A percentile compares a stretch with the other conserved stretches of the same genome.
phyloP scores from a whole-genome alignment of 176 grass and related monocot species.

The Eleusine indica region DNA sequence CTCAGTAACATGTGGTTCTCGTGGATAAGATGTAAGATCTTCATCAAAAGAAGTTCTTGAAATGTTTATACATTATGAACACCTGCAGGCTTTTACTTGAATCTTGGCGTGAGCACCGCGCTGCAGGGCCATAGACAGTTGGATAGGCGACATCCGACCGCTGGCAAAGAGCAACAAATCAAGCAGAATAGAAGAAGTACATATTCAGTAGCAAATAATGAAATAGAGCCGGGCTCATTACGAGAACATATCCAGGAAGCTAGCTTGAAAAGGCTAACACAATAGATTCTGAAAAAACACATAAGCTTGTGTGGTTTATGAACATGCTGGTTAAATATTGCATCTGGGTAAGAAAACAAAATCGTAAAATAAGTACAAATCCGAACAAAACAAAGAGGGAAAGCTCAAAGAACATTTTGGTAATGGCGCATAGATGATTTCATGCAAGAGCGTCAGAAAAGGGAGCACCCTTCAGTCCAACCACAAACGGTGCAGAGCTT shows the following conservation, averaged over 20 bases:
- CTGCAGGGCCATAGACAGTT: background rate
- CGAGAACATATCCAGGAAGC: background rate
- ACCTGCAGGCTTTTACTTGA: background rate
- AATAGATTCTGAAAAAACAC: background rate
- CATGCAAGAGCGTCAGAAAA: slow-evolving; percentile 35
- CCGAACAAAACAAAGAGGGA: background rate
- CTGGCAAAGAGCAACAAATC: background rate
- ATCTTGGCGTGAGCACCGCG: background rate
- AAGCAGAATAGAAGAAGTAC: background rate
- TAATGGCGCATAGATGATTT: slow-evolving; percentile 9
- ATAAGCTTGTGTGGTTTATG: background rate
- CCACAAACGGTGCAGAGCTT: slow-evolving; percentile 60
- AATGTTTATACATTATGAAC: background rate
- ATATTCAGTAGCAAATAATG: background rate
- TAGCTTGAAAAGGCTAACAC: background rate
- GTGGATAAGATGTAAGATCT: background rate
- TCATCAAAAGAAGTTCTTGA: background rate
- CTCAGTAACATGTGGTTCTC: background rate
- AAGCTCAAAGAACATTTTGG: background rate
- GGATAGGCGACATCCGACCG: background rate
- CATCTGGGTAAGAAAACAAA: background rate
- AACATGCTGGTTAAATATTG: background rate
- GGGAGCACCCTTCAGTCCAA: slow-evolving; percentile 99
- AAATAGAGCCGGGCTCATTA: background rate
- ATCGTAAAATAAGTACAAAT: background rate